Conservation (phyloP, 306 rosid species). For the Oxytropis ochrocephala region DNA sequence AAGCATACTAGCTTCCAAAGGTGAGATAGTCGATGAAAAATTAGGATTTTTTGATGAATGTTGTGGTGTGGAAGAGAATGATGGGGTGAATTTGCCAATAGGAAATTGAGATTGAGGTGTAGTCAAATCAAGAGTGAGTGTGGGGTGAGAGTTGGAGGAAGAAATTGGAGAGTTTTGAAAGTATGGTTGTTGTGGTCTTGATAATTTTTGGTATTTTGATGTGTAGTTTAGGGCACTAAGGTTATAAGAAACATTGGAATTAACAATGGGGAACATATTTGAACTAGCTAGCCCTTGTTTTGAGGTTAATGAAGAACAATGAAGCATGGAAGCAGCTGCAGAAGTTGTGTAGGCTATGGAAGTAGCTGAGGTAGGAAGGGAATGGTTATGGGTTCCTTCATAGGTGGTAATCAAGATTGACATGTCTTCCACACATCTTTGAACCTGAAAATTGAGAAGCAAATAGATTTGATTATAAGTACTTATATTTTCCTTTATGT, state of each 20-base stretch:
- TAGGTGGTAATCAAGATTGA: slow-evolving; percentile 68
- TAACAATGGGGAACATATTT: slow-evolving; percentile 18
- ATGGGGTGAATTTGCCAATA: slow-evolving; percentile 19
- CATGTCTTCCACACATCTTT: slow-evolving; percentile 62
- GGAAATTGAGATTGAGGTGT: slow-evolving; percentile 16
- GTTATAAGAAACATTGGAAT: slow-evolving; percentile 3
- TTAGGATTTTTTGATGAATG: slow-evolving; percentile 27
- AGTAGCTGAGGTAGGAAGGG: slow-evolving; percentile 59
- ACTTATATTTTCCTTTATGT: too few species aligned
- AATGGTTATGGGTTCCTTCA: slow-evolving; percentile 70
- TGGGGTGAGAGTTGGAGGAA: slow-evolving; percentile 50
- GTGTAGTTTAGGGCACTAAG: slow-evolving; percentile 21
- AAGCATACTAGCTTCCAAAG: slow-evolving; percentile 16
- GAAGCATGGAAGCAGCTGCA: slow-evolving; percentile 62
- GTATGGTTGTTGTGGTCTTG: slow-evolving; percentile 24
- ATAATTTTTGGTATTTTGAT: slow-evolving; percentile 2
- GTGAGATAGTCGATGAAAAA: slow-evolving; percentile 28
- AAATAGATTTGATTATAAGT: neutral
- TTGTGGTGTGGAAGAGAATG: slow-evolving; percentile 3
- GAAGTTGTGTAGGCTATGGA: slow-evolving; percentile 70
- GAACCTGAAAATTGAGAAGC: slow-evolving; percentile 45
- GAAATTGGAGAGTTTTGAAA: slow-evolving; percentile 41
- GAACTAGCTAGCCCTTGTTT: slow-evolving; percentile 21
- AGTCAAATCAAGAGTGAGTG: slow-evolving; percentile 53
- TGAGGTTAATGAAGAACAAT: slow-evolving; percentile 35